A percentile compares a stretch with the other conserved stretches of the same genome.
These are phyloP conservation scores for Parastagonospora nodorum DNA, from an alignment of 2,329 filamentous ascomycete species.

Conservation along the genomic window DNA sequence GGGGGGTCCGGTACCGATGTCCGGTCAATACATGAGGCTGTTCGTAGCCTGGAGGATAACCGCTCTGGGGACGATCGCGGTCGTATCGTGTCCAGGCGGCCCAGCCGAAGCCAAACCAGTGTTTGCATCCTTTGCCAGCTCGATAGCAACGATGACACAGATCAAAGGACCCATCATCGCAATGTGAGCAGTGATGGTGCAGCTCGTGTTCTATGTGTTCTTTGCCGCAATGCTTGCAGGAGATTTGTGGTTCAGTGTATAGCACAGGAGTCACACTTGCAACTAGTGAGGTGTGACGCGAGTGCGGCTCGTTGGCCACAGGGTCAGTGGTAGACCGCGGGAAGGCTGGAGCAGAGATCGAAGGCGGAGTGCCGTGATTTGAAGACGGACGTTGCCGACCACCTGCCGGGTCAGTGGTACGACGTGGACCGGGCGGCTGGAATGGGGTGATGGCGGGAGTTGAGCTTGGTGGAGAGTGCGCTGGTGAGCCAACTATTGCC, in stretches of 20 bases:
- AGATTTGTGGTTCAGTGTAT: conserved; percentile 73
- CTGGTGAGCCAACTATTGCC: conserved; percentile 28
- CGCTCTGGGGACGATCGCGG: conserved; percentile 48
- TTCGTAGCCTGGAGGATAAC: conserved; percentile 49
- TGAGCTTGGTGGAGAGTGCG: conserved; percentile 20
- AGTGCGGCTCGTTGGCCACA: conserved; percentile 18
- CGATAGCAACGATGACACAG: conserved; percentile 84
- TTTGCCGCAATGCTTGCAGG: conserved; percentile 73
- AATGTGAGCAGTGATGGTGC: conserved; percentile 80
- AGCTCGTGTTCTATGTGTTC: conserved; percentile 80
- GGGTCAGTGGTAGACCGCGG: conserved; percentile 40
- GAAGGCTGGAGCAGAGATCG: conserved; percentile 24
- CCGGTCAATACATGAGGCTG: conserved; percentile 59
- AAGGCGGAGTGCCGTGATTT: conserved; percentile 35
- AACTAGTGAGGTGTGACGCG: conserved; percentile 20
- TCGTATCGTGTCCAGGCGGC: conserved; percentile 71
- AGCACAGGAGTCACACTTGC: conserved; percentile 38
- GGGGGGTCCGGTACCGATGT: conserved; percentile 49
- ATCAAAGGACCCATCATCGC: conserved; percentile 73
- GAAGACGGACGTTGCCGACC: conserved; percentile 23
- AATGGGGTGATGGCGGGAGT: conserved; percentile 19
- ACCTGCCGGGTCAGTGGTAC: conserved; percentile 38
- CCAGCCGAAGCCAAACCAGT: conserved; percentile 88
- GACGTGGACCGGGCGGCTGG: conserved; percentile 29
- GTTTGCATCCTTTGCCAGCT: conserved; percentile 72